Percentiles rank a stretch among this genome's conserved stretches.
Evolutionary conservation across 768 basidiomycete genomes (phyloP).

Genomic region (Tylopilus cervinicoccineus): DNA sequence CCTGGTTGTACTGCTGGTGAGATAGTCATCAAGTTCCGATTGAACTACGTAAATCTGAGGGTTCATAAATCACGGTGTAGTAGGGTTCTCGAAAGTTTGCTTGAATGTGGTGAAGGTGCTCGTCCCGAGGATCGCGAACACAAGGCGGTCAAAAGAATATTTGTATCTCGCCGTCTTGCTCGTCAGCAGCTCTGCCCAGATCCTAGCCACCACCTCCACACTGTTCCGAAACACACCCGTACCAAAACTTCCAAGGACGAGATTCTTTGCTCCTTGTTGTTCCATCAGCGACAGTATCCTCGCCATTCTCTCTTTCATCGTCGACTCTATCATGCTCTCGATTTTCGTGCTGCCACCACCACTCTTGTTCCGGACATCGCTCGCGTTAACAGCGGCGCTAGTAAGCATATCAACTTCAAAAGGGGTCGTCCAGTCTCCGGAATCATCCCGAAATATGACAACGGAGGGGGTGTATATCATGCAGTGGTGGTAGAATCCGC

Average conservation of each 20-base stretch:
- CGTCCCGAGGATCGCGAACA: conserved; percentile 62
- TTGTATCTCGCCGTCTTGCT: conserved; percentile 49
- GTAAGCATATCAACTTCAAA: conserved; percentile 63
- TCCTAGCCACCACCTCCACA: conserved; percentile 50
- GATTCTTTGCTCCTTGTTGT: conserved; percentile 49
- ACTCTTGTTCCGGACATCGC: conserved; percentile 36
- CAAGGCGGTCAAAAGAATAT: conserved; percentile 54
- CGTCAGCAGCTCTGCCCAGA: conserved; percentile 62
- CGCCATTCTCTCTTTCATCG: conserved; percentile 71
- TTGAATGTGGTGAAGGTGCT: conserved; percentile 44
- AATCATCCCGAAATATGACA: conserved; percentile 59
- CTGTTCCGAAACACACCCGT: conserved; percentile 75
- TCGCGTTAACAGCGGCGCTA: conserved; percentile 73
- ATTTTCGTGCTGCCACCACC: conserved; percentile 15
- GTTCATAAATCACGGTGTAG: too few relatives aligned
- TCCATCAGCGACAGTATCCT: conserved; percentile 65
- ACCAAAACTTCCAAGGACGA: conserved; percentile 74
- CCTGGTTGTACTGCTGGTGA: too few relatives aligned
- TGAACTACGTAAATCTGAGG: too few relatives aligned
- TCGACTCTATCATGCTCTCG: conserved; percentile 40
- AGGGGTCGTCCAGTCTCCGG: conserved; percentile 52
- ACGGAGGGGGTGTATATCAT: conserved; percentile 73
- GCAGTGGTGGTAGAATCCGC: conserved; percentile 70
- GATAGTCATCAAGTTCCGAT: too few relatives aligned
- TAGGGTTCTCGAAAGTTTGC: conserved; percentile 28